Base-by-base conservation (phyloP, 306 rosid species). In the Ceratonia siliqua region DNA sequence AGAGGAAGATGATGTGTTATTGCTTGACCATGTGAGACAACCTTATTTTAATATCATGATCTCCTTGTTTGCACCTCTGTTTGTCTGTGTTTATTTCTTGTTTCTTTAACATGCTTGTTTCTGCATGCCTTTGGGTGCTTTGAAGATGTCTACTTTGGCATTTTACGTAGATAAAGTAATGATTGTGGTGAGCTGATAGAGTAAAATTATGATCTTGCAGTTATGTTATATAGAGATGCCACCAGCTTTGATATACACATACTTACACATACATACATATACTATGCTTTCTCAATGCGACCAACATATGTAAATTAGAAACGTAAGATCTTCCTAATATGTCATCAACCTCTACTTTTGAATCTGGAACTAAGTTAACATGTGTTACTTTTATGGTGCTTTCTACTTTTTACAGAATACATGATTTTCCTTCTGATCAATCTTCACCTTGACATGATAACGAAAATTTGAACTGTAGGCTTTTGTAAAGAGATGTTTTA, bases 1-100 rank as follows among this genome's bases (percentile, higher is more conserved):
- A 82, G 98, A 95, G 85, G 99, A 92, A 85, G 99, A 92, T 68
- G 98, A 92, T 57, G 99, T 90, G 77, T 78, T 95, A 66, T 59
- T 95, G 78, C 97, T 95, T 42, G 99, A 95, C 73, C 99, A 95
- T 86, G 99, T 94, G 82, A 86, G 97, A 48, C 35, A 64, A 43
- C 30, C 75, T 53, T 52, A 63, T 69, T 58, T 39, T 21, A 45
- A 35, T 36, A 18, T 79, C 56, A 56, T 54, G 66, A 1, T 59
- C 74, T 74, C 71, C 65, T 52, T 59, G 39, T 67, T 69, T 35
- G 22, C 27, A 18, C 27, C 24, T 68, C 2, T 65, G 22, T 58
- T 9, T 59, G 59, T 50, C 38, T 57, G 8, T 62, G 28, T 76
- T 7, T 50, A 42, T 72, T 48, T 58, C 76, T 48, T 73, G 33